Conservation (phyloP, 2,329 filamentous ascomycete species). For the Pyrenophora tritici-repentis region DNA sequence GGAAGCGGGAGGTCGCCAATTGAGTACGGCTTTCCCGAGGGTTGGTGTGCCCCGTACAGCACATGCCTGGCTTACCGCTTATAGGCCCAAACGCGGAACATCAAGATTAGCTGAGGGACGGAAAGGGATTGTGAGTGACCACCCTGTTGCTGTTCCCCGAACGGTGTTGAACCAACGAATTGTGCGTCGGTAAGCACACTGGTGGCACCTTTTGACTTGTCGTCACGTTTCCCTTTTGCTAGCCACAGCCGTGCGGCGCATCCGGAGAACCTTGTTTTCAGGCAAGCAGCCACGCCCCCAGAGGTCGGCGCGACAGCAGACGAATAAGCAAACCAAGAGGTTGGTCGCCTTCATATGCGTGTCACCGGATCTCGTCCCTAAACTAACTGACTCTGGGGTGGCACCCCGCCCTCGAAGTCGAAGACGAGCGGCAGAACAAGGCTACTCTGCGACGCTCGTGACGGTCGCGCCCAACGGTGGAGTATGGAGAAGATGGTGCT, state of each 20-base stretch:
- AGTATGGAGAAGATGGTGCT: conserved; percentile 10
- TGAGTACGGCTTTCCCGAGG: conserved; percentile 10
- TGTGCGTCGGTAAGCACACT: conserved; percentile 35
- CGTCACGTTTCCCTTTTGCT: conserved; percentile 28
- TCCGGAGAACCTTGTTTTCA: conserved; percentile 41
- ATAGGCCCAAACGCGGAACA: conserved; percentile 11
- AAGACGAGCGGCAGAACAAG: conserved; percentile 17
- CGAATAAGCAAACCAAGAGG: conserved; percentile 21
- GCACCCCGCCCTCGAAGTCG: conserved; percentile 14
- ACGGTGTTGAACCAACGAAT: conserved; percentile 21
- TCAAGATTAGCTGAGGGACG: conserved; percentile 15
- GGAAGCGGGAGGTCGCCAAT: conserved; percentile 25
- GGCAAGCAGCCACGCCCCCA: conserved; percentile 13
- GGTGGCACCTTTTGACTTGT: conserved; percentile 25
- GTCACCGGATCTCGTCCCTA: conserved; percentile 14
- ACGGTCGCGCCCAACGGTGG: conserved; percentile 11
- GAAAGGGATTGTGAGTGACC: not conserved
- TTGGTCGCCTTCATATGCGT: conserved; percentile 29
- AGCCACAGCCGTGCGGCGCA: conserved; percentile 38
- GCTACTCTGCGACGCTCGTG: conserved; percentile 23
- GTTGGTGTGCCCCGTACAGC: conserved; percentile 20
- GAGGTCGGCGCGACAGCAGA: conserved; percentile 18
- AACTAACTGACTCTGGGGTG: conserved; percentile 14
- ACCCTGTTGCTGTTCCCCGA: conserved; percentile 3
- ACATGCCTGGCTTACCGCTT: conserved; percentile 25